Percentiles rank a stretch among this genome's conserved stretches.
These are phyloP conservation scores for Metschnikowia baotianmanensis DNA, from an alignment of 805 yeast species.

Conservation along the genomic window DNA sequence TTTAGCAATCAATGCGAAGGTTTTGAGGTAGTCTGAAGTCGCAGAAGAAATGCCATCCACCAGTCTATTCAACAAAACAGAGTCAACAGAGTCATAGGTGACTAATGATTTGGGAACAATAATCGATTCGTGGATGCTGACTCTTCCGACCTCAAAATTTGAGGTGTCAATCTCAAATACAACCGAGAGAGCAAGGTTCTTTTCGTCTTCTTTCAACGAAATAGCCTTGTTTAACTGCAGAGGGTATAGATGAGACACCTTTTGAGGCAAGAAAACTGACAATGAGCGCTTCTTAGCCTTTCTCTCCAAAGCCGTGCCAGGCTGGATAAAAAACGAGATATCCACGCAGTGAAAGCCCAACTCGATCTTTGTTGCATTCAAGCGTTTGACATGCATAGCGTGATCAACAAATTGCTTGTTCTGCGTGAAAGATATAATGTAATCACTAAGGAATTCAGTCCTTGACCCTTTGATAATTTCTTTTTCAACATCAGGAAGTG, in stretches of 20 bases:
- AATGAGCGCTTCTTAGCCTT: slow-evolving; percentile 89
- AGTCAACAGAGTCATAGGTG: slow-evolving; percentile 53
- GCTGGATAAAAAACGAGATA: slow-evolving; percentile 65
- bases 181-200: slow-evolving; percentile 70
- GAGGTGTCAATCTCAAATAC: slow-evolving; percentile 75
- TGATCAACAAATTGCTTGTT: slow-evolving; percentile 63
- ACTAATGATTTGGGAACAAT: slow-evolving; percentile 62
- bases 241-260: slow-evolving; percentile 66
- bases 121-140: slow-evolving; percentile 72
- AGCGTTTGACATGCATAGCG: slow-evolving; percentile 74
- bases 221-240: slow-evolving; percentile 54
- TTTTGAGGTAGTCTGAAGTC: slow-evolving; percentile 62
- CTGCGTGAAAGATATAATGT: slow-evolving; percentile 61
- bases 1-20: slow-evolving; percentile 61
- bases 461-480: slow-evolving; percentile 41
- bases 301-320: slow-evolving; percentile 76
- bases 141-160: slow-evolving; percentile 68
- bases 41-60: slow-evolving; percentile 44
- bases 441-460: slow-evolving; percentile 55
- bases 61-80: slow-evolving; percentile 37
- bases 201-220: slow-evolving; percentile 60
- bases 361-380: slow-evolving; percentile 61
- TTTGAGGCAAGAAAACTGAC: slow-evolving; percentile 84
- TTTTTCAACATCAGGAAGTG: slow-evolving; percentile 40
- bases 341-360: slow-evolving; percentile 87